Conservation (phyloP, 768 basidiomycete genomes). For the Lentinula lateritia region DNA sequence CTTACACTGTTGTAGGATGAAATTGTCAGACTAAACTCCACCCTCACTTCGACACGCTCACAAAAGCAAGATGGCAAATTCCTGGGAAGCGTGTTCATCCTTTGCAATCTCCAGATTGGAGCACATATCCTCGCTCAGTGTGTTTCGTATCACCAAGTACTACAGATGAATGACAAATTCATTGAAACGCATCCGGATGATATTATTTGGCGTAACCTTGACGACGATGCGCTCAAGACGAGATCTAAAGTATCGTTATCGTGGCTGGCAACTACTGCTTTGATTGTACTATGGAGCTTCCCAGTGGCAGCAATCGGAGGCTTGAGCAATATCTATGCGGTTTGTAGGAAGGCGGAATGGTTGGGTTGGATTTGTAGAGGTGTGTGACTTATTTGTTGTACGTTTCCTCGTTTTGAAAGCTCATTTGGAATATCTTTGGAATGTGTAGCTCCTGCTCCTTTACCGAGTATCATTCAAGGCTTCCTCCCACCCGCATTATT, state of each 20-base stretch:
- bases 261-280: conserved; percentile 50
- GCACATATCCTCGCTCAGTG: conserved; percentile 68
- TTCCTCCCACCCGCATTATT: conserved; percentile 61
- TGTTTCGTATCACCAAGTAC: conserved; percentile 45
- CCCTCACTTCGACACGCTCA: conserved; percentile 21
- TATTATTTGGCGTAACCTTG: conserved; percentile 56
- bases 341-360: conserved; percentile 49
- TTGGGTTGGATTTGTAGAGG: conserved; percentile 50
- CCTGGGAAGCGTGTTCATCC: conserved; percentile 55
- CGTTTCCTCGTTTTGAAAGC: not conserved
- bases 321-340: conserved; percentile 50
- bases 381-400: conserved; percentile 9
- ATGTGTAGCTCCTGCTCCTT: conserved; percentile 26
- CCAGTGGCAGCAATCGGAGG: conserved; percentile 64
- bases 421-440: not conserved
- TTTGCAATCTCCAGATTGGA: conserved; percentile 67
- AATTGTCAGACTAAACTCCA: conserved; percentile 39
- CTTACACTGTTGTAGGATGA: conserved; percentile 30
- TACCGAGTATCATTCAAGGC: conserved; percentile 56
- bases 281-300: conserved; percentile 61
- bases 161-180: conserved; percentile 55
- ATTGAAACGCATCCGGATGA: conserved; percentile 52
- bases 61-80: conserved; percentile 31
- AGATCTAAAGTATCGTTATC: conserved; percentile 40
- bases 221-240: conserved; percentile 47